phyloP scores from a whole-genome alignment of 2,329 filamentous ascomycete species.

The Talaromyces piceae region DNA sequence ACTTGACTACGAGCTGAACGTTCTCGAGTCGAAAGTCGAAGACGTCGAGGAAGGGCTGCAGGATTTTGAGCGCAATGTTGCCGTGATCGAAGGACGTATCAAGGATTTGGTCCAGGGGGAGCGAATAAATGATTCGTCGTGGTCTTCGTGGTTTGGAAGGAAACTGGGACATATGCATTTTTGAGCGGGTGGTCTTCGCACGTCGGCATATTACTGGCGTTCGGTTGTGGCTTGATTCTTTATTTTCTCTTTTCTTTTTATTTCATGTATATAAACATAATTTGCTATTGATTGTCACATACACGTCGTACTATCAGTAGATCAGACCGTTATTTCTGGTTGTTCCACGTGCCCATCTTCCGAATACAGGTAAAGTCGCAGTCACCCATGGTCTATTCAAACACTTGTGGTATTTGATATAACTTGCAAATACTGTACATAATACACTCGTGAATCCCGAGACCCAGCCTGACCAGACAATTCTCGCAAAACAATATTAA shows the following conservation, averaged over 20 bases:
- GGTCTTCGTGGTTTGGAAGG: constrained; percentile 50
- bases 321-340: too few relatives aligned
- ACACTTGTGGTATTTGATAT: background rate
- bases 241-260: too few relatives aligned
- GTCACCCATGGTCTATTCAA: background rate
- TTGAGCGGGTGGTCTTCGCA: too few relatives aligned
- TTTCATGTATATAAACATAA: background rate
- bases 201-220: background rate
- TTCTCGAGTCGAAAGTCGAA: constrained; percentile 68
- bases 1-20: constrained; percentile 84
- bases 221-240: too few relatives aligned
- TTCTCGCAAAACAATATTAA: constrained; percentile 1
- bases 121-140: constrained; percentile 54
- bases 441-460: background rate
- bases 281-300: background rate
- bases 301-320: too few relatives aligned
- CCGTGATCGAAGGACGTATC: constrained; percentile 60
- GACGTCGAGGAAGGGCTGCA: constrained; percentile 78
- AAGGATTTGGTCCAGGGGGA: constrained; percentile 56
- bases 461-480: background rate
- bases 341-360: too few relatives aligned
- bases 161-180: constrained; percentile 17
- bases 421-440: background rate
- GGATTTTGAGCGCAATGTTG: constrained; percentile 72
- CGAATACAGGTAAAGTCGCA: too few relatives aligned